Conservation (phyloP, 2,329 filamentous ascomycete species). For the Fonsecaea pedrosoi region DNA sequence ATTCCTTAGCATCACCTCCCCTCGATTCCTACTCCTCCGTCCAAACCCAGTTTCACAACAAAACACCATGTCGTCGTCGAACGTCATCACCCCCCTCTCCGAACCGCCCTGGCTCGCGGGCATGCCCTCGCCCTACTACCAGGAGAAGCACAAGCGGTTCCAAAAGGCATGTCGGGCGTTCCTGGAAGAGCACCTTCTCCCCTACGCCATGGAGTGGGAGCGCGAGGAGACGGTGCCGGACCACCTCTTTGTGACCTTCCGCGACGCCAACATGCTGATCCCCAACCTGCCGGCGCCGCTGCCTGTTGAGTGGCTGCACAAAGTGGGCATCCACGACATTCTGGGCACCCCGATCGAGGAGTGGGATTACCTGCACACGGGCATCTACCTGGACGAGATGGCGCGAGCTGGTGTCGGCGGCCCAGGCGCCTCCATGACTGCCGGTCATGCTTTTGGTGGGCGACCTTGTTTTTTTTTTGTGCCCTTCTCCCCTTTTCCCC, state of each 20-base stretch:
- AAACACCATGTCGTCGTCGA: slow-evolving; percentile 16
- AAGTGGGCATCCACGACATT: slow-evolving; percentile 69
- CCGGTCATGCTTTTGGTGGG: slow-evolving; percentile 68
- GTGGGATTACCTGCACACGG: slow-evolving; percentile 73
- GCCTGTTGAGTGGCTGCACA: slow-evolving; percentile 71
- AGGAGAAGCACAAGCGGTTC: slow-evolving; percentile 67
- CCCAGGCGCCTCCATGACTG: slow-evolving; percentile 69
- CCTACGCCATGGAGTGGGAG: slow-evolving; percentile 74
- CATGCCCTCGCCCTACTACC: slow-evolving; percentile 75
- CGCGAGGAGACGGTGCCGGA: slow-evolving; percentile 67
- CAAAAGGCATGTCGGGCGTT: slow-evolving; percentile 73
- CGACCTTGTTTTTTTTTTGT: neutral
- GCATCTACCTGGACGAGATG: slow-evolving; percentile 77
- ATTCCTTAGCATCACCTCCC: no score
- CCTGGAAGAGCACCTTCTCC: slow-evolving; percentile 66
- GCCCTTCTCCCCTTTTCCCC: no score
- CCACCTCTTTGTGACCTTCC: slow-evolving; percentile 70
- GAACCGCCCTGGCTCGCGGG: slow-evolving; percentile 75
- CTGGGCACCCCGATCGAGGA: slow-evolving; percentile 72
- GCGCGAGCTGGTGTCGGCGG: slow-evolving; percentile 68
- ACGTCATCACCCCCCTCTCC: slow-evolving; percentile 66
- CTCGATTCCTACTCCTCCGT: neutral
- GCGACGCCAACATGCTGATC: slow-evolving; percentile 71
- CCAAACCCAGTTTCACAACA: neutral
- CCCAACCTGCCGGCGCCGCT: slow-evolving; percentile 72